These are phyloP conservation scores for Nicotiana benthamiana DNA, from an alignment of 257 asterid genomes.

Conservation along the genomic window DNA sequence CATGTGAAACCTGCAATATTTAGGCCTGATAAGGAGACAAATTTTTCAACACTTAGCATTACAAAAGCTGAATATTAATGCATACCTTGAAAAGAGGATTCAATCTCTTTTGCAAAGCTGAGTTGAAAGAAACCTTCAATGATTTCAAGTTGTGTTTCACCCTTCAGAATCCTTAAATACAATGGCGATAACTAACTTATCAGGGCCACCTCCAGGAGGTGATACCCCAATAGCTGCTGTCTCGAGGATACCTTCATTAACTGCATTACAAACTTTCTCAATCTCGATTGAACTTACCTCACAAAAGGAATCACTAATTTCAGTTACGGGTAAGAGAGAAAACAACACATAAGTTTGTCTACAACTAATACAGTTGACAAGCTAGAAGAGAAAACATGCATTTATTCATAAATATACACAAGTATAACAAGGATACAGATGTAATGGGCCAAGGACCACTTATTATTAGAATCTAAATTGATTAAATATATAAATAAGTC, in stretches of 20 bases:
- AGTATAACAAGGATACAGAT: not conserved
- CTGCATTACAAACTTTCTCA: conserved; percentile 81
- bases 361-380: not conserved
- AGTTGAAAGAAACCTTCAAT: conserved; percentile 53
- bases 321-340: not conserved
- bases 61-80: not conserved
- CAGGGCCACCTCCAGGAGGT: conserved; percentile 86
- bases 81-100: conserved; percentile 89
- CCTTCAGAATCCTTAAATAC: conserved; percentile 56
- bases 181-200: conserved; percentile 62
- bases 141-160: conserved; percentile 22
- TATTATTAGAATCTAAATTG: not conserved
- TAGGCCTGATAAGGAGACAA: conserved; percentile 10
- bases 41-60: not conserved
- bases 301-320: not conserved
- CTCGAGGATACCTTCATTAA: conserved; percentile 49
- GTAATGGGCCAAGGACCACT: not conserved
- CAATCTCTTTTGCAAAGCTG: conserved; percentile 68
- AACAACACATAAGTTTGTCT: not conserved
- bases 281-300: conserved; percentile 97
- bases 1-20: conserved; percentile 53
- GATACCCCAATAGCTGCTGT: conserved; percentile 94
- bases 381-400: not conserved
- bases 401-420: not conserved
- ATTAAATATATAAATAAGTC: not conserved